Conservation (phyloP, 768 basidiomycete species). For the Leucocoprinus birnbaumii region DNA sequence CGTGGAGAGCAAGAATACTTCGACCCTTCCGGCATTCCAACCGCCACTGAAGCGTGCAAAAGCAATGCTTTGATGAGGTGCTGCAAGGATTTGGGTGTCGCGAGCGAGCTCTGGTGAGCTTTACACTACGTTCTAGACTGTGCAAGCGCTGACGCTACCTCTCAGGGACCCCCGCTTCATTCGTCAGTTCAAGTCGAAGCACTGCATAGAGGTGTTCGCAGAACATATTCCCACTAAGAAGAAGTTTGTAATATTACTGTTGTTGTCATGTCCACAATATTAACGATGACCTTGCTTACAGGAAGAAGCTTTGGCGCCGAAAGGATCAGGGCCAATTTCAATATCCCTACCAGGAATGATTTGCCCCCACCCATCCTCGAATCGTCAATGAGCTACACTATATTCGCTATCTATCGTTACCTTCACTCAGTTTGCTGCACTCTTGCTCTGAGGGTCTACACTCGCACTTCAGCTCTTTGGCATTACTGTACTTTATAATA, state of each 20-base stretch:
- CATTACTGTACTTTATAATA: too few relatives aligned
- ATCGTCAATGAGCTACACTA: background rate
- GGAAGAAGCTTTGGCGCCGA: conserved; percentile 89
- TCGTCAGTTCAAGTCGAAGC: conserved; percentile 81
- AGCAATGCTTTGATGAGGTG: conserved; percentile 97
- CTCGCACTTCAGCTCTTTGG: too few relatives aligned
- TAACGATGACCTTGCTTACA: conserved; percentile 24
- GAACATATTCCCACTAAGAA: conserved; percentile 85
- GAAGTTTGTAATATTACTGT: conserved; percentile 60
- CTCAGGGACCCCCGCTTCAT: conserved; percentile 94
- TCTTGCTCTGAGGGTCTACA: too few relatives aligned
- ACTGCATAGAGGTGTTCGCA: conserved; percentile 83
- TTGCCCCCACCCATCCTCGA: background rate
- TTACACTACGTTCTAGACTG: background rate
- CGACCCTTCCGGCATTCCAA: conserved; percentile 85
- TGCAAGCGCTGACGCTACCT: background rate
- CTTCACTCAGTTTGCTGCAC: background rate
- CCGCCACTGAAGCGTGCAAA: conserved; percentile 93
- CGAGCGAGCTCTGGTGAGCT: conserved; percentile 89
- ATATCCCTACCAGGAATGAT: conserved; percentile 83
- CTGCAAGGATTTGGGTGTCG: conserved; percentile 94
- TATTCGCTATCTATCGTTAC: background rate
- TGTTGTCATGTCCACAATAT: background rate
- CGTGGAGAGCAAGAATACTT: conserved; percentile 98
- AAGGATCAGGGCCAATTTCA: conserved; percentile 83